phyloP scores from a whole-genome alignment of 2,329 filamentous ascomycete genomes.

The Magnaporthiopsis incrustans region DNA sequence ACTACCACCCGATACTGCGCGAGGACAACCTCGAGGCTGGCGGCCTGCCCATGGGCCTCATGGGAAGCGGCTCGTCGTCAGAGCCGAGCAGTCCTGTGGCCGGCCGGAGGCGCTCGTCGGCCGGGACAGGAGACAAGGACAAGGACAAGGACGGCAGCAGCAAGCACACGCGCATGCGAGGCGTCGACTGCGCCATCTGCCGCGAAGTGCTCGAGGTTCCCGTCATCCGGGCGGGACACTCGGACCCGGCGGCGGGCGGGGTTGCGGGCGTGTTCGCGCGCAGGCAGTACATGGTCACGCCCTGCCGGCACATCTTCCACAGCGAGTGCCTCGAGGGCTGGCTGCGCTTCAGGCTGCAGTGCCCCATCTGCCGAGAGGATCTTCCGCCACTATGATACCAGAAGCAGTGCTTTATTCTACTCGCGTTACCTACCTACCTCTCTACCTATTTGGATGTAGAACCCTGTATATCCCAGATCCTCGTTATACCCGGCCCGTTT shows the following conservation, averaged over 20 bases:
- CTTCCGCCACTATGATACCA: constrained; percentile 63
- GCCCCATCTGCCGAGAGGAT: constrained; percentile 88
- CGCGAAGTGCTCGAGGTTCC: constrained; percentile 87
- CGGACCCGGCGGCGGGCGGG: constrained; percentile 39
- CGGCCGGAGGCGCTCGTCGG: constrained; percentile 23
- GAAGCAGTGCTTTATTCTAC: neutral
- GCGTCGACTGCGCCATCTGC: constrained; percentile 91
- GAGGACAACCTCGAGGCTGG: constrained; percentile 76
- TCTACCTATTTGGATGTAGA: neutral
- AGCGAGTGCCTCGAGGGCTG: constrained; percentile 86
- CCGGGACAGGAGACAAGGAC: constrained; percentile 17
- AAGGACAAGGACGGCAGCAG: constrained; percentile 20
- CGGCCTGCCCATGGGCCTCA: constrained; percentile 70
- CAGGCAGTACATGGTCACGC: constrained; percentile 91
- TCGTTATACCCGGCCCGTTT: neutral
- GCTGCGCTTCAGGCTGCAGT: constrained; percentile 90
- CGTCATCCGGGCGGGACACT: constrained; percentile 55
- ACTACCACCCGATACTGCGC: constrained; percentile 86
- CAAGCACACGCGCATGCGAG: constrained; percentile 25
- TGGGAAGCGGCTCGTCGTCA: constrained; percentile 20
- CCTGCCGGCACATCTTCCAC: constrained; percentile 94
- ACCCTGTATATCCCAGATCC: neutral
- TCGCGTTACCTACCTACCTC: neutral
- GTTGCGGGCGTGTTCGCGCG: constrained; percentile 67
- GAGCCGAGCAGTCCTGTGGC: constrained; percentile 21